Percentiles rank a stretch among this genome's conserved stretches.
phyloP scores from a whole-genome alignment of 2,329 filamentous ascomycete species.

The Sclerotinia borealis region DNA sequence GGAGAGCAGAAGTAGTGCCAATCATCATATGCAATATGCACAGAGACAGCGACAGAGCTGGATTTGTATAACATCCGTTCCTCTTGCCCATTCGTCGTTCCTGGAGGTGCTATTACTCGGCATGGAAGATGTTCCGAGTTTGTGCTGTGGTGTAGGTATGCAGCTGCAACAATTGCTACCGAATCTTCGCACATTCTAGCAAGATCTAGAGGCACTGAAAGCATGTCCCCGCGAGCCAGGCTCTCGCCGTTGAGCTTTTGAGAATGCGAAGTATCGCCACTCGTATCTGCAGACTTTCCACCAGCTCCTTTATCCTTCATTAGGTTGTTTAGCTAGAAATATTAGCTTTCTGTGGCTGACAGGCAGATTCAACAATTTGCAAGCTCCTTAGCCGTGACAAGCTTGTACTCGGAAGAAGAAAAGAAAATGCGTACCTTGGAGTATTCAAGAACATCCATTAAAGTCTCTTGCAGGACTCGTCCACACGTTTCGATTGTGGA shows the following conservation, averaged over 20 bases:
- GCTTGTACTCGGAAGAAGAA: neutral
- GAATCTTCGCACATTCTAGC: constrained; percentile 15
- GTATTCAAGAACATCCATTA: constrained; percentile 33
- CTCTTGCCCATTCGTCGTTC: neutral
- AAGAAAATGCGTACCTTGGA: constrained; percentile 39
- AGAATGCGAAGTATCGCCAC: neutral
- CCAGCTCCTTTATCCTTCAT: neutral
- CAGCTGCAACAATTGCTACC: constrained; percentile 10
- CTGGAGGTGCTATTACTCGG: constrained; percentile 6
- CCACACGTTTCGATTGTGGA: constrained; percentile 13
- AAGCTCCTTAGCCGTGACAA: no score
- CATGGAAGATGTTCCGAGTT: neutral
- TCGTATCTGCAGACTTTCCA: neutral
- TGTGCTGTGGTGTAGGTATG: constrained; percentile 6
- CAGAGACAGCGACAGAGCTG: constrained; percentile 1
- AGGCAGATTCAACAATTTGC: neutral
- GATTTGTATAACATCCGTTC: neutral
- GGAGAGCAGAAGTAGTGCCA: constrained; percentile 41
- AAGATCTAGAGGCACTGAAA: constrained; percentile 11
- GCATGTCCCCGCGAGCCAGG: neutral
- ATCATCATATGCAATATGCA: constrained; percentile 14
- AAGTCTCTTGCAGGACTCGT: constrained; percentile 26
- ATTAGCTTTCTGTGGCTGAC: neutral
- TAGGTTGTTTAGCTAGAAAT: neutral
- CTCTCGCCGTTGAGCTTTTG: neutral